Evolutionary conservation across 202 grass and related monocot genomes (phyloP).

Genomic region (Digitaria exilis): DNA sequence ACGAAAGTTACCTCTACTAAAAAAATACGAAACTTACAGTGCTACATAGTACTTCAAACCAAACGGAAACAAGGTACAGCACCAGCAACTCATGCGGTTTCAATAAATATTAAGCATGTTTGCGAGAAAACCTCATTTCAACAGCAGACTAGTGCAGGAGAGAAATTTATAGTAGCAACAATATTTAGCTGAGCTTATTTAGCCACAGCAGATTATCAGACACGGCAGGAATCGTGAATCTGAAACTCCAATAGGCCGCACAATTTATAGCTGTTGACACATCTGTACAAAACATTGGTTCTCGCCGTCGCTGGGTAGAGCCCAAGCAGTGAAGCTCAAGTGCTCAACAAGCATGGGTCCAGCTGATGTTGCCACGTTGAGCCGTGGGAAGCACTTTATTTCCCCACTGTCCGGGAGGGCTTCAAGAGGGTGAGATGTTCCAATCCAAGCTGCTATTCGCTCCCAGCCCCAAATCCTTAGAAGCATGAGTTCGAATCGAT

Average conservation of each 20-base stretch:
- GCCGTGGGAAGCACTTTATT: slow-evolving; percentile 25
- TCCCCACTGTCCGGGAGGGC: not conserved
- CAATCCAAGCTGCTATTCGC: slow-evolving; percentile 68
- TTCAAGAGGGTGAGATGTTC: slow-evolving; percentile 64
- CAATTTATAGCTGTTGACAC: slow-evolving; percentile 10
- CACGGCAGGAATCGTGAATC: slow-evolving; percentile 14
- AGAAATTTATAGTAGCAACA: no score
- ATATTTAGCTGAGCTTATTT: no score
- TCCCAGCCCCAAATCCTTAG: not conserved
- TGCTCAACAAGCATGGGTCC: slow-evolving; percentile 27
- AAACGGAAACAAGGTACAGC: no score
- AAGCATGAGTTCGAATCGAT: not conserved
- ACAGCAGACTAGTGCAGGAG: no score
- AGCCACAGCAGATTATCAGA: slow-evolving; percentile 22
- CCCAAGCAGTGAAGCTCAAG: not conserved
- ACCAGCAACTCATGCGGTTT: no score
- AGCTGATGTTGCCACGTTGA: slow-evolving; percentile 14
- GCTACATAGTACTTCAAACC: no score
- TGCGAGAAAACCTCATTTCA: no score
- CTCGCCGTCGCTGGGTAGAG: not conserved
- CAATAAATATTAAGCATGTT: no score
- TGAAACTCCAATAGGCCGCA: slow-evolving; percentile 8
- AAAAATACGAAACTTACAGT: no score
- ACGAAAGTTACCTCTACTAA: no score
- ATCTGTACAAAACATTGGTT: slow-evolving; percentile 37